Base-by-base conservation (phyloP, 2,329 filamentous ascomycete genomes). In the Paecilomyces dactylethromorphus region DNA sequence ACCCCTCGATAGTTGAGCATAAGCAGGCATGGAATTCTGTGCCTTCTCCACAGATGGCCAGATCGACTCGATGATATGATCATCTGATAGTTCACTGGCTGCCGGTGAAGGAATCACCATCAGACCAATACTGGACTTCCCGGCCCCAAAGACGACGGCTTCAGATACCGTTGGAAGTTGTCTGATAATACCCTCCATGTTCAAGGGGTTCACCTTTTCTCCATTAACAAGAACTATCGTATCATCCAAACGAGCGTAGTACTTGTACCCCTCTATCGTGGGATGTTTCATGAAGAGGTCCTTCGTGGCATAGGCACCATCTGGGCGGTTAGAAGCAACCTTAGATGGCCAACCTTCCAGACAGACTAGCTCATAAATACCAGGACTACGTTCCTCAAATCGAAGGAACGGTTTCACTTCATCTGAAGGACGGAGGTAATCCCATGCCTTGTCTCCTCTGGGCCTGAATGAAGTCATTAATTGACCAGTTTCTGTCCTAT, bases 381-480 rank as follows among this genome's bases (percentile, higher is more conserved):
- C 73, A 1, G 68, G 66, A 31, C 66, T 70, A 39, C 66, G 66
- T 13, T 72, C 71, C 57, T 76, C 72, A 35, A 70, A 79, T 63
- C 51, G 70, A 6, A 84, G 67, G 59, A 73, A 83, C 1, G 75
- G 71, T 32, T 71, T 69, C 3, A 79, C 71, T 13, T 69, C 65
- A 0, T 74, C 69, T 1, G 76, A 67, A 0, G 77, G 73, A 1
- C 80, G 74, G n/a, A 86, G 69, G 61, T 86, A 88, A 64, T 85
- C 82, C 86, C 85, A 88, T 2, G 76, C 80, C 50, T 79, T 79
- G 67, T 87, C 85, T 1, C 72, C 78, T 2, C 68, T 66, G 0
- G 79, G 75, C 10, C 85, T 75, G 62, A 82, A 80, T 0, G 84
- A 85, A 0, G 82, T 86, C 82, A 86, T 86, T 13, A 87, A 69